Evolutionary conservation across 108 stramenopile genomes (phyloP), one percentile per base, ranked within the genome.

Genomic region (Skeletonema menzelii): DNA sequence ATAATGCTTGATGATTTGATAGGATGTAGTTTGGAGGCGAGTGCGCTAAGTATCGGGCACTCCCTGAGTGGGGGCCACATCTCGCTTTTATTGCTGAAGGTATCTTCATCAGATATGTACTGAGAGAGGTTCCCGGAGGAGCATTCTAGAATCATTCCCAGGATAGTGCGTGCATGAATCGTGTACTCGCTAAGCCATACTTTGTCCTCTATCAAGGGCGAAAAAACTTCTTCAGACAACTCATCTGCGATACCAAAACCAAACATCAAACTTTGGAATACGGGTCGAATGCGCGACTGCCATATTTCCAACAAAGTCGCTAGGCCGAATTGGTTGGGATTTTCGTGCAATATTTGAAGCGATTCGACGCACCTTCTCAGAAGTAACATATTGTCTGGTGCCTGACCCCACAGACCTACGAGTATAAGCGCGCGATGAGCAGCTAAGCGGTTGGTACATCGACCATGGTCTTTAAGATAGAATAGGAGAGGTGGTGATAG

Each of bases 211-310:
- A 87, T 76, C 46, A 94, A 76, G 26, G 89, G 81, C 17, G 72
- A 69, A 38, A 91, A 62, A 13, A 64, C 76, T 19, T 83, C 86
- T 42, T 81, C 65, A 12, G 73, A 69, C 12, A 87, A 59, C 55
- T 91, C 93, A 40, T 84, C 87, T n/a, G 83, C 86, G 59, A 90
- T 89, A 35, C 77, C 74, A 59, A 88, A 88, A 8, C 93, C 93
- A 73, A 94, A 90, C 53, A 94, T 69, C 11, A 88, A 67, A 0
- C 85, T 89, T 57, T 89, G 84, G 31, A 75, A 89, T 14, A 91
- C 72, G 17, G 90, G 87, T 32, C 89, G 73, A 47, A 91, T 76
- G 3, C 63, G 67, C 47, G 65, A 72, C 68, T 90, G 86, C 84
- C 90, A 94, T n/a, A 94, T 62, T 66, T 90, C 89, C 24, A 91